These are phyloP conservation scores for Sugiyamaella grinbergsii DNA, from an alignment of 1,139 yeast genomes.

Conservation along the genomic window DNA sequence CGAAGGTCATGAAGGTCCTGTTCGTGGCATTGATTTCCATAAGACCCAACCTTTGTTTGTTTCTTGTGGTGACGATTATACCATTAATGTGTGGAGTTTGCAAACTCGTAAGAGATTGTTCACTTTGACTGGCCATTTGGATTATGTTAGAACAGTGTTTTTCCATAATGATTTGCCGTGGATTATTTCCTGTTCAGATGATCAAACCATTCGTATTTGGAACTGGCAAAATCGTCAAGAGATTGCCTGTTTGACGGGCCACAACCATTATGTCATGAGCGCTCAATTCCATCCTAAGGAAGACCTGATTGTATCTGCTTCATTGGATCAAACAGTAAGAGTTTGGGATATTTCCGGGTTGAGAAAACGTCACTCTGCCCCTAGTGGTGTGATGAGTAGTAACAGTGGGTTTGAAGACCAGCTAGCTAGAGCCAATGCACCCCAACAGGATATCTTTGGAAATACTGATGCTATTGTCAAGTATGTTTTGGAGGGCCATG, in stretches of 20 bases:
- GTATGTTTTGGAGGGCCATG: constrained; percentile 96
- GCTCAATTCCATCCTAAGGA: constrained; percentile 97
- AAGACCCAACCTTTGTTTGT: constrained; percentile 97
- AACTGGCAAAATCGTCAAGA: constrained; percentile 99
- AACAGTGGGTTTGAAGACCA: constrained; percentile 65
- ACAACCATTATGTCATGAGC: constrained; percentile 96
- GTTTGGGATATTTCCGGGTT: constrained; percentile 98
- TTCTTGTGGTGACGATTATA: constrained; percentile 96
- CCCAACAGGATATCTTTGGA: constrained; percentile 83
- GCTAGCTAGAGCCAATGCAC: constrained; percentile 52
- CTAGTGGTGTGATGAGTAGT: constrained; percentile 46
- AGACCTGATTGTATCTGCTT: constrained; percentile 91
- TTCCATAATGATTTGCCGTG: constrained; percentile 97
- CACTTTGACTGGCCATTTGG: constrained; percentile 87
- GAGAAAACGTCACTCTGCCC: constrained; percentile 92
- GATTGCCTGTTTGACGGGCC: constrained; percentile 96
- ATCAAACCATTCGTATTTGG: constrained; percentile 98
- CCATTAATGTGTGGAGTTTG: constrained; percentile 94
- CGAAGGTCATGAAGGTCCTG: constrained; percentile 99
- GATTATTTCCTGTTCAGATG: constrained; percentile 96
- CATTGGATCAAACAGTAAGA: constrained; percentile 97
- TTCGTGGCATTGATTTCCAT: constrained; percentile 92
- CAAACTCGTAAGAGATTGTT: constrained; percentile 89
- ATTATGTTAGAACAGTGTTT: constrained; percentile 89
- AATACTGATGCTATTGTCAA: constrained; percentile 92